Conservation (phyloP, 1,284 basidiomycete species). For the Ganoderma boninense region DNA sequence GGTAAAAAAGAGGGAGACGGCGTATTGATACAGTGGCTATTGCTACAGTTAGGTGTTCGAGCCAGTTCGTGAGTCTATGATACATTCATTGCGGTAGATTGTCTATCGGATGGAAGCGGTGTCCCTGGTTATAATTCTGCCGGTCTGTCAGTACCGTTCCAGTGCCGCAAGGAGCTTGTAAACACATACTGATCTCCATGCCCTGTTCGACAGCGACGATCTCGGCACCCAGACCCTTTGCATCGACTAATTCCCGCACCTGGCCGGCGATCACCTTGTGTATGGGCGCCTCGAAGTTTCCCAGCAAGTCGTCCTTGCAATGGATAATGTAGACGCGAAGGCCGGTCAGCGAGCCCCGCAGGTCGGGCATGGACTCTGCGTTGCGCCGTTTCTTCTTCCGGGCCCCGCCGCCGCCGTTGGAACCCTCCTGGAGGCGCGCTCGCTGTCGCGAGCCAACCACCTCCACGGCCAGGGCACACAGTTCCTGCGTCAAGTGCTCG, state of each 20-base stretch:
- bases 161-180: not conserved
- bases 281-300: slow-evolving; percentile 53
- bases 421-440: slow-evolving; percentile 4
- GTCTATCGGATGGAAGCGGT: not conserved
- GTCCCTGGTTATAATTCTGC: not conserved
- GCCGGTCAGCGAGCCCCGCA: slow-evolving; percentile 62
- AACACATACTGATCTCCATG: slow-evolving; percentile 67
- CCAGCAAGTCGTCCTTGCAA: slow-evolving; percentile 75
- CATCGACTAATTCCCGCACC: slow-evolving; percentile 62
- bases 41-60: slow-evolving; percentile 40
- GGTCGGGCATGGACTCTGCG: slow-evolving; percentile 46
- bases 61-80: slow-evolving; percentile 7
- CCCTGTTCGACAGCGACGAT: slow-evolving; percentile 76
- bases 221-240: slow-evolving; percentile 65
- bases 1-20: slow-evolving; percentile 10
- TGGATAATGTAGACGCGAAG: slow-evolving; percentile 79
- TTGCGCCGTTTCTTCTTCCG: slow-evolving; percentile 58
- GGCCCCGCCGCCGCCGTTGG: slow-evolving; percentile 43
- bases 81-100: slow-evolving; percentile 20
- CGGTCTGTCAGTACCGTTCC: not conserved
- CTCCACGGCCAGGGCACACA: slow-evolving; percentile 68
- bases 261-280: slow-evolving; percentile 68
- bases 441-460: slow-evolving; percentile 56
- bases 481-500: slow-evolving; percentile 73
- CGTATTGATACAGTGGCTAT: slow-evolving; percentile 45